Base-by-base conservation (phyloP, 257 asterid genomes). In the Nicotiana knightiana region DNA sequence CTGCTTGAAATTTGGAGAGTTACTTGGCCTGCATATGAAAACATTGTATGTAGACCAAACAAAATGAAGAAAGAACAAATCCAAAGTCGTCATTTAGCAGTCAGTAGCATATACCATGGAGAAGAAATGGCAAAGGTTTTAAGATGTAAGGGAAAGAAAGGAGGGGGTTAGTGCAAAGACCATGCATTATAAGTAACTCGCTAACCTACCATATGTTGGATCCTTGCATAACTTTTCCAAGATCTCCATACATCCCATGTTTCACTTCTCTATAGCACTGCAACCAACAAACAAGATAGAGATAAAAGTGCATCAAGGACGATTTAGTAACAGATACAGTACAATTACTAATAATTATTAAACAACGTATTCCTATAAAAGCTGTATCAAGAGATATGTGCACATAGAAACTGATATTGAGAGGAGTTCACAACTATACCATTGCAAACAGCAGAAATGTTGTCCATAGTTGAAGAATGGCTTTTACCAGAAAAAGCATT, bases 241-340 rank as follows among this genome's bases (percentile, higher is more conserved):
- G 94, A 79, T 76, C 85, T 76, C 95, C 97, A 84, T 93, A 96
- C 94, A 85, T 91, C 55, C 97, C 99, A 1, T 87, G 90, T 76
- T 85, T 84, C 76, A 93, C 87, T 88, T 93, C 98, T 88, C 82
- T 85, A 85, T 94, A 93, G 91, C 94, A 93, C 98, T 94, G 97
- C 71, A 75, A 77, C 76, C 57, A 79, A 57, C 28, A 82, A 79
- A 77, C 21, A 55, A 67, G 1, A 85, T 39, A 12, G n/a, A 70
- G 39, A 80, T 7, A 83, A 48, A 75, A 24, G 28, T 26, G 46
- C 62, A 75, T 48, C 9, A 43, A 59, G 1, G 57, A 51, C 16
- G 33, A 76, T 59, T 66, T 54, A 35, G 66, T 28, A 26, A 59
- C 46, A 37, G 55, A 32, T 53, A 77, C 18, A 54, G 21, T 51